A percentile compares a stretch with the other conserved stretches of the same genome.
Evolutionary conservation across 768 basidiomycete genomes (phyloP).

Genomic region (Calocera cornea): DNA sequence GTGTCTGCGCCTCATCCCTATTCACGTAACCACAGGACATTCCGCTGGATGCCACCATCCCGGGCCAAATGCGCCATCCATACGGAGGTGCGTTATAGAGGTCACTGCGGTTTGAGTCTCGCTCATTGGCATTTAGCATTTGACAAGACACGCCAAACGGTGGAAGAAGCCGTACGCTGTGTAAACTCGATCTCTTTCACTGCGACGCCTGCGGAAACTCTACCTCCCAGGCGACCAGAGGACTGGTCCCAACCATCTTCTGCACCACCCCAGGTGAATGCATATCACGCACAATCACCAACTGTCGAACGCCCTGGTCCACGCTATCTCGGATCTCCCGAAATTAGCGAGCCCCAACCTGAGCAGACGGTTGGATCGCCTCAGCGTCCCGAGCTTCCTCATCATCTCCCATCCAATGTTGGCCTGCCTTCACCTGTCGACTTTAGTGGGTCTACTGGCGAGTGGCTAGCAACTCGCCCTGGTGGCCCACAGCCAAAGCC

Average conservation of each 20-base stretch:
- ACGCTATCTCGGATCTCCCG: background rate
- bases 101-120: background rate
- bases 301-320: background rate
- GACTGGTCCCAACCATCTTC: background rate
- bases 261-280: no score
- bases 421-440: background rate
- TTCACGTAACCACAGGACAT: conserved; percentile 41
- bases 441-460: background rate
- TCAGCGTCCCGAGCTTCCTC: conserved; percentile 19
- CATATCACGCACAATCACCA: no score
- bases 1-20: background rate
- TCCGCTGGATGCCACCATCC: conserved; percentile 63
- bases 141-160: conserved; percentile 43
- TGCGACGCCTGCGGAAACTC: conserved; percentile 3
- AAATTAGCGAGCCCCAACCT: conserved; percentile 11
- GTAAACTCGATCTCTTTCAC: conserved; percentile 17
- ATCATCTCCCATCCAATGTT: conserved; percentile 9
- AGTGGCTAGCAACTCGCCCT: background rate
- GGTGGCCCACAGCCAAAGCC: background rate
- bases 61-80: conserved; percentile 58
- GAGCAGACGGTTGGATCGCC: conserved; percentile 11
- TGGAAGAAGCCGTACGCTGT: conserved; percentile 42
- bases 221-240: background rate
- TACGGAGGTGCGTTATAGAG: conserved; percentile 35
- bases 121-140: conserved; percentile 35